A percentile compares a stretch with the other conserved stretches of the same genome.
Conservation (phyloP, 2,329 filamentous ascomycete species). For the Nemania abortiva region DNA sequence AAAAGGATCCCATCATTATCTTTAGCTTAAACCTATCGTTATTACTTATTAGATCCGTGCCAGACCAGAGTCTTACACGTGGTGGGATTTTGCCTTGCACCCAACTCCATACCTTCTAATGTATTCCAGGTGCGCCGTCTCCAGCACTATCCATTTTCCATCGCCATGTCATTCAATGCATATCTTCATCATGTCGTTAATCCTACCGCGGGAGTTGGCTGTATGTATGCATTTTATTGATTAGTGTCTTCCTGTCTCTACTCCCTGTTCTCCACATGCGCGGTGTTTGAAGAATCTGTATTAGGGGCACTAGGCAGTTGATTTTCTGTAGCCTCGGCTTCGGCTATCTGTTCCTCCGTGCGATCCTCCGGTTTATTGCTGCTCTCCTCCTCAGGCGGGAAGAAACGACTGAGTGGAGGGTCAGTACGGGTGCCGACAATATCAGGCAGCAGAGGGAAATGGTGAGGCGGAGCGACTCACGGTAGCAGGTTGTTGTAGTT, state of each 20-base stretch:
- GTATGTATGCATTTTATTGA: constrained; percentile 1
- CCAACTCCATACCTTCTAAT: constrained; percentile 6
- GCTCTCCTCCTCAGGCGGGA: constrained; percentile 42
- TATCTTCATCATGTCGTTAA: not conserved
- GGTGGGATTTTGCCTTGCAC: constrained; percentile 6
- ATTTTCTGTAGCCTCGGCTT: constrained; percentile 46
- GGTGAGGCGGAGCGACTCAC: too few relatives aligned
- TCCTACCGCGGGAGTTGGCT: not conserved
- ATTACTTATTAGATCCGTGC: too few relatives aligned
- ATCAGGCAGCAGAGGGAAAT: not conserved
- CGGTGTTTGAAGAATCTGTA: constrained; percentile 50
- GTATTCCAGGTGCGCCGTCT: not conserved
- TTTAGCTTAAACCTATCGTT: too few relatives aligned
- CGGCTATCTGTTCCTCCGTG: constrained; percentile 41
- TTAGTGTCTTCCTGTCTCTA: constrained; percentile 47
- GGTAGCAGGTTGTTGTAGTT: constrained; percentile 79
- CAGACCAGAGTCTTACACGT: not conserved
- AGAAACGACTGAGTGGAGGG: constrained; percentile 41
- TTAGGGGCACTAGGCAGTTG: constrained; percentile 55
- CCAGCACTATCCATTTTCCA: not conserved
- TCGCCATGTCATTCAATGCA: not conserved
- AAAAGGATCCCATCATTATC: not conserved
- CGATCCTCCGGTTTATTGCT: constrained; percentile 32
- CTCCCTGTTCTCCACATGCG: constrained; percentile 52
- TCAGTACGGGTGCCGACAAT: not conserved